Percentiles rank a stretch among this genome's conserved stretches.
phyloP scores from a whole-genome alignment of 345 rosid species.

The Geranium rotundifolium region DNA sequence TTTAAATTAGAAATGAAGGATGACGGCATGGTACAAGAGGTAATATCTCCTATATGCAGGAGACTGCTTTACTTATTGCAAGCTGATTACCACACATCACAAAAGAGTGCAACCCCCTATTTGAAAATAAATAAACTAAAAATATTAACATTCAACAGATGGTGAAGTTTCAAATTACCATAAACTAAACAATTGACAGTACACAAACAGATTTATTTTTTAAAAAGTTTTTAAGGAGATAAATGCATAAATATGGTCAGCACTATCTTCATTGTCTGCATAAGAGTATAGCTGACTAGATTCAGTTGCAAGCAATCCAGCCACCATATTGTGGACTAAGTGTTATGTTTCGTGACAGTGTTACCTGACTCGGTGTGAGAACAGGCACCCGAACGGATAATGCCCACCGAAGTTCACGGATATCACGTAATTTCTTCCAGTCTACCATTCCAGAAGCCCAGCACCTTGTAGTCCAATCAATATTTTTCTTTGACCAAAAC shows the following conservation, averaged over 20 bases:
- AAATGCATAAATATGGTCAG: background rate
- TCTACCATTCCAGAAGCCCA: constrained; percentile 95
- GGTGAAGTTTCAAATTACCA: too few species aligned
- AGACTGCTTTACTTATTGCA: background rate
- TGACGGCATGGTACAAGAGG: background rate
- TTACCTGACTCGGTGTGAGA: constrained; percentile 86
- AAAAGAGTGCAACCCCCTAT: background rate
- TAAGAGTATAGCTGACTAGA: background rate
- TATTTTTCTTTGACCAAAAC: constrained; percentile 83
- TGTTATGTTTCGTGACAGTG: background rate
- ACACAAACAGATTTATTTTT: too few species aligned
- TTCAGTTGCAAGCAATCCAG: constrained; percentile 2
- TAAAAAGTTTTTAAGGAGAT: background rate
- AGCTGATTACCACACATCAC: background rate
- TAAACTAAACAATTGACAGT: too few species aligned
- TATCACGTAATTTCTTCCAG: constrained; percentile 91
- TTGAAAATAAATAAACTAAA: too few species aligned
- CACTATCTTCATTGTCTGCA: background rate
- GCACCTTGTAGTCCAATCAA: constrained; percentile 86
- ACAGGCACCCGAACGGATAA: constrained; percentile 88
- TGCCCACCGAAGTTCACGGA: constrained; percentile 99
- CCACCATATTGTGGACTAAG: background rate
- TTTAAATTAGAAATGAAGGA: background rate
- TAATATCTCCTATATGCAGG: background rate
- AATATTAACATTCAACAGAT: too few species aligned